phyloP scores from a whole-genome alignment of 2,329 filamentous ascomycete genomes.

The Aureobasidium mangrovei region DNA sequence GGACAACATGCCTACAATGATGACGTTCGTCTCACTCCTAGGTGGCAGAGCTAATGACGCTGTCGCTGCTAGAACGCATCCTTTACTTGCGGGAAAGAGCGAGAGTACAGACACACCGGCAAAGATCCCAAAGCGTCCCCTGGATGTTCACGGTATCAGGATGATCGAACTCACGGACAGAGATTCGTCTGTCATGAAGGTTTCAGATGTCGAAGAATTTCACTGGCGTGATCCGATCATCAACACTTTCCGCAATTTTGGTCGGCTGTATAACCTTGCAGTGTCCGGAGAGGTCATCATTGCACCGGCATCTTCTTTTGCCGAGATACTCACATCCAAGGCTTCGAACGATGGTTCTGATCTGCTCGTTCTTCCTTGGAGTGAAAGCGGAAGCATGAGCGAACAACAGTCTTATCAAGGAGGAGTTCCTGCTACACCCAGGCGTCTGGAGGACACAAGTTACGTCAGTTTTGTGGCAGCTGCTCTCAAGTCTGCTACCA shows the following conservation, averaged over 20 bases:
- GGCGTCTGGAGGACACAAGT: conserved; percentile 47
- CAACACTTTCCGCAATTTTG: conserved; percentile 84
- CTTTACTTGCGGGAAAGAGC: conserved; percentile 22
- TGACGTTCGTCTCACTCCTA: conserved; percentile 73
- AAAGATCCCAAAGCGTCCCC: conserved; percentile 35
- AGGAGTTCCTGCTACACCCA: conserved; percentile 23
- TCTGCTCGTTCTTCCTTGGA: conserved; percentile 80
- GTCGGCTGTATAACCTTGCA: conserved; percentile 71
- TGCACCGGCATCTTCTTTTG: conserved; percentile 67
- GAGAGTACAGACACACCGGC: conserved; percentile 16
- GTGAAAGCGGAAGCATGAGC: conserved; percentile 64
- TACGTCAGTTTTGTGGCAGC: conserved; percentile 68
- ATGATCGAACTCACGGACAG: conserved; percentile 83
- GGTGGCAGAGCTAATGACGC: conserved; percentile 44
- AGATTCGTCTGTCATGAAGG: conserved; percentile 91
- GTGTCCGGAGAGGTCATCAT: conserved; percentile 75
- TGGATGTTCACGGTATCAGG: conserved; percentile 76
- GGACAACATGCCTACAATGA: conserved; percentile 73
- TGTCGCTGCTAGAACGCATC: conserved; percentile 29
- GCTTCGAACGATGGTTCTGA: conserved; percentile 48
- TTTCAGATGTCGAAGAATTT: conserved; percentile 69
- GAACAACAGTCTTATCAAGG: conserved; percentile 44
- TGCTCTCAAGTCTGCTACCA: conserved; percentile 54
- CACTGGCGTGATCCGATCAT: conserved; percentile 65
- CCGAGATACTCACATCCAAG: conserved; percentile 64